Evolutionary conservation across 495 filamentous ascomycete genomes (phyloP).

Genomic region (Penicillium macrosclerotiorum): DNA sequence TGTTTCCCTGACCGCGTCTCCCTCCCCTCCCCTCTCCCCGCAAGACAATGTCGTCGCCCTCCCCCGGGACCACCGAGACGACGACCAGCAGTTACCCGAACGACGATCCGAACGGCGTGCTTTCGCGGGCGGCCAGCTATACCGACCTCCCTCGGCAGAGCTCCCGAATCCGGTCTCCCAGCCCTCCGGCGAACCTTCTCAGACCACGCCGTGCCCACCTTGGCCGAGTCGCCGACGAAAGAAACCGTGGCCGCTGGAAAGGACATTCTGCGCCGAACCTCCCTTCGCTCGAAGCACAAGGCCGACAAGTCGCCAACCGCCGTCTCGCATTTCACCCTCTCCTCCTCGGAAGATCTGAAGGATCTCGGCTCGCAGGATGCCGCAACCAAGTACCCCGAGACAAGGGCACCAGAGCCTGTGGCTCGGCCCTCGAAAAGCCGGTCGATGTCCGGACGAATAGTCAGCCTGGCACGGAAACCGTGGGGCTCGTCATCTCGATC

Average conservation of each 20-base stretch:
- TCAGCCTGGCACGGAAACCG: constrained; percentile 63
- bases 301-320: constrained; percentile 20
- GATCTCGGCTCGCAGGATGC: constrained; percentile 20
- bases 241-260: constrained; percentile 46
- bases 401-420: constrained; percentile 38
- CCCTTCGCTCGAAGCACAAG: constrained; percentile 39
- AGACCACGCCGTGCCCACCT: constrained; percentile 35
- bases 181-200: constrained; percentile 45
- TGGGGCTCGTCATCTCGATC: constrained; percentile 67
- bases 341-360: constrained; percentile 36
- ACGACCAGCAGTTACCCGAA: constrained; percentile 15
- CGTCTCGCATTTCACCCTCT: constrained; percentile 38
- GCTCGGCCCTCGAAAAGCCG: constrained; percentile 45
- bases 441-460: constrained; percentile 62
- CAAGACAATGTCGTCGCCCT: constrained; percentile 37
- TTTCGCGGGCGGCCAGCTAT: constrained; percentile 44
- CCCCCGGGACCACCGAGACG: constrained; percentile 17
- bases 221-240: constrained; percentile 39
- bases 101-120: constrained; percentile 26
- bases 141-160: constrained; percentile 37
- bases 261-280: constrained; percentile 45
- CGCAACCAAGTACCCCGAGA: constrained; percentile 28
- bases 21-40: background rate
- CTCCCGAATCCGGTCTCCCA: constrained; percentile 24
- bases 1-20: constrained; percentile 10